These are phyloP conservation scores for Boletellus emodensis DNA, from an alignment of 768 basidiomycete genomes.

Conservation along the genomic window DNA sequence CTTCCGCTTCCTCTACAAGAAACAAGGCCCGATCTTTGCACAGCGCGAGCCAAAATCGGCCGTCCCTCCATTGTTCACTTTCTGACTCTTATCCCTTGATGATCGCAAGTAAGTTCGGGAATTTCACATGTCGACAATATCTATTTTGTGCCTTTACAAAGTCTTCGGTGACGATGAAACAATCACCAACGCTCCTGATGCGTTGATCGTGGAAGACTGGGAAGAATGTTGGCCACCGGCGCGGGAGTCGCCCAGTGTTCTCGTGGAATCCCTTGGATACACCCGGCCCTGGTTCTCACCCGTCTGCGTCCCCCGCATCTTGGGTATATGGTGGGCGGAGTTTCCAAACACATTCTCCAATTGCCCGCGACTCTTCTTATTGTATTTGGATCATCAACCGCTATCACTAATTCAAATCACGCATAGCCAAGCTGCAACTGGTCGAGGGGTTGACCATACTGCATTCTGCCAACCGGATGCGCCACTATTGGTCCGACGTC, in stretches of 20 bases:
- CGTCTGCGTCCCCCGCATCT: not conserved
- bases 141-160: not conserved
- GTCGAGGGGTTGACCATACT: not conserved
- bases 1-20: slow-evolving; percentile 1
- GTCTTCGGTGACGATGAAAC: not conserved
- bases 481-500: not conserved
- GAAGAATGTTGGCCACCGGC: not conserved
- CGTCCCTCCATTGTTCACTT: not conserved
- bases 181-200: not conserved
- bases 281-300: not conserved
- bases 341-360: not conserved
- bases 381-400: not conserved
- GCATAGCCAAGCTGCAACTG: not conserved
- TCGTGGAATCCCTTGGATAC: not conserved
- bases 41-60: slow-evolving; percentile 1
- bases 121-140: not conserved
- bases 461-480: slow-evolving; percentile 10
- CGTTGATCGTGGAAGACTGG: not conserved
- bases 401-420: not conserved
- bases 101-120: slow-evolving; percentile 6
- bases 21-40: not conserved
- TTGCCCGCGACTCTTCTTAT: not conserved
- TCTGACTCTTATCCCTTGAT: slow-evolving; percentile 12
- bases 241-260: slow-evolving; percentile 1
- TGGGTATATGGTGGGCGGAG: not conserved